These are phyloP conservation scores for Melaleuca quinquenervia DNA, from an alignment of 345 rosid genomes.

Conservation along the genomic window DNA sequence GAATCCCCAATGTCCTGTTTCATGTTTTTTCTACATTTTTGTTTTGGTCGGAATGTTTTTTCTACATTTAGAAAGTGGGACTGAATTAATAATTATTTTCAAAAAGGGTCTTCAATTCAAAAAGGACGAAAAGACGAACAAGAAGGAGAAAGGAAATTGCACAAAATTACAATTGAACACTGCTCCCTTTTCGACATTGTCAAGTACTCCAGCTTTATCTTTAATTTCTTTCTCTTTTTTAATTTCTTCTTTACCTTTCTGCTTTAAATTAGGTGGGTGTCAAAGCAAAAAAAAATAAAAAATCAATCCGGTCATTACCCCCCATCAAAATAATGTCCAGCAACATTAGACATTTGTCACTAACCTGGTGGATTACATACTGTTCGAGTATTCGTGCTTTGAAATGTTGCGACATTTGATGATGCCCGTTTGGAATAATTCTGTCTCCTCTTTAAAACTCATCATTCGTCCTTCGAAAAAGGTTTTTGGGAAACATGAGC, in stretches of 20 bases:
- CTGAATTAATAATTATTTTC: not conserved
- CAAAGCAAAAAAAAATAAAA: not conserved
- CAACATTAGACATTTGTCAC: conserved; percentile 5
- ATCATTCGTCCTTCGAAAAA: conserved; percentile 2
- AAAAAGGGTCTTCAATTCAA: not conserved
- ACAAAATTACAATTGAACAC: not conserved
- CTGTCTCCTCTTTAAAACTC: conserved; percentile 1
- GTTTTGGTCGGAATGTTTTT: too few species aligned
- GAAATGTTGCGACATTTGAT: conserved; percentile 24
- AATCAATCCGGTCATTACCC: not conserved
- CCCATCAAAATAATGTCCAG: not conserved
- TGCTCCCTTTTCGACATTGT: not conserved
- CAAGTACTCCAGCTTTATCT: not conserved
- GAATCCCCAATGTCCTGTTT: not conserved
- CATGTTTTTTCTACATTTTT: not conserved
- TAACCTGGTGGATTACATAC: conserved; percentile 1
- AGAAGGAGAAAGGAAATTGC: not conserved
- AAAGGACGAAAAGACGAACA: not conserved
- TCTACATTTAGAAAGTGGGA: not conserved
- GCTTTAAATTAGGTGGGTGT: not conserved
- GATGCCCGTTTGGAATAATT: conserved; percentile 27
- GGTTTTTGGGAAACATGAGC: conserved; percentile 21
- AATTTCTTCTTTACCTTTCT: not conserved
- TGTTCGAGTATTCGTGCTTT: not conserved
- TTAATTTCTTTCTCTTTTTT: not conserved